phyloP scores from a whole-genome alignment of 495 filamentous ascomycete genomes.

The Hypoxylon lienhwacheense region DNA sequence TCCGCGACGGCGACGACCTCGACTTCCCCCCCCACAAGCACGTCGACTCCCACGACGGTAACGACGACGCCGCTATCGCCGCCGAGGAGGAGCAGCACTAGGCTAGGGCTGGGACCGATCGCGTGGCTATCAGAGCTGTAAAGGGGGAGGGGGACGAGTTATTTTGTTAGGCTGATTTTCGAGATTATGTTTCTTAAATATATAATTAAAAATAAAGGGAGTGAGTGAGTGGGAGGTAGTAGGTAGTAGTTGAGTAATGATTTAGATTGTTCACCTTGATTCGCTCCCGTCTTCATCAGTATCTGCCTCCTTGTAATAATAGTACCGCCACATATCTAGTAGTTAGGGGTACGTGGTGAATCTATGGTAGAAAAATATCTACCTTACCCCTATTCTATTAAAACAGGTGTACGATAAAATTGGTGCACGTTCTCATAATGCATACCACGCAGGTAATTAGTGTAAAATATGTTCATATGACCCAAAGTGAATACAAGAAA shows the following conservation, averaged over 20 bases:
- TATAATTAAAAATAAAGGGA: too few species aligned
- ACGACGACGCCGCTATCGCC: background rate
- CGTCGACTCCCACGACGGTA: background rate
- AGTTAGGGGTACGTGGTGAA: background rate
- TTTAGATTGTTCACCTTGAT: too few species aligned
- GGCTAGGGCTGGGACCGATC: too few species aligned
- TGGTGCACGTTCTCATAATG: background rate
- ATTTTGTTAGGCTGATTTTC: too few species aligned
- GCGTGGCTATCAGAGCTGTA: background rate
- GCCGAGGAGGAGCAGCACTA: background rate
- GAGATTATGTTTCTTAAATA: too few species aligned
- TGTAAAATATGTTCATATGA: too few species aligned
- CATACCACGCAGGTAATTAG: too few species aligned
- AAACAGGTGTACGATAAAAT: background rate
- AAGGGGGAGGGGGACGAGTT: background rate
- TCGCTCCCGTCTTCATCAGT: too few species aligned
- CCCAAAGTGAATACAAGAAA: slow-evolving; percentile 6
- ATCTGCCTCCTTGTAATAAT: background rate
- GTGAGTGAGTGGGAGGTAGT: too few species aligned
- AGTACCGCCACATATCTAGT: background rate
- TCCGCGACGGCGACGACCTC: slow-evolving; percentile 14
- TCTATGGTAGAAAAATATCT: too few species aligned
- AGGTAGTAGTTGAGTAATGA: too few species aligned
- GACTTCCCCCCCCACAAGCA: background rate
- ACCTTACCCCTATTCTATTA: background rate